Evolutionary conservation across 805 yeast species (phyloP).

Genomic region (Sugiyamaella mastotermitis): DNA sequence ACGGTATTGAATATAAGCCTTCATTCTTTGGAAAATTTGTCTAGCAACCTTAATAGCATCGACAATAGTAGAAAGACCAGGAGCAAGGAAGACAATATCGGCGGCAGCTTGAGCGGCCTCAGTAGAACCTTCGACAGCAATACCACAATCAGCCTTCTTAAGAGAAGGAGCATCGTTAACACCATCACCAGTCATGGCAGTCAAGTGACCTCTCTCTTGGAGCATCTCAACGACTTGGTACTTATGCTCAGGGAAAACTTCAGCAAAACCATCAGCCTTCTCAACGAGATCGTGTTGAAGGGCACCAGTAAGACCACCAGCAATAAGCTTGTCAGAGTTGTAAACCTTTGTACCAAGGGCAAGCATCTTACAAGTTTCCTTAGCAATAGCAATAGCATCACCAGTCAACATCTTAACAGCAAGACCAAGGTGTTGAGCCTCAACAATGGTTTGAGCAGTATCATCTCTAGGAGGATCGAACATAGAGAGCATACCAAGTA

Average conservation of each 20-base stretch:
- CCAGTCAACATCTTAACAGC: conserved; percentile 97
- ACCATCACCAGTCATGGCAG: conserved; percentile 99
- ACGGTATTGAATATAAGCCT: conserved; percentile 96
- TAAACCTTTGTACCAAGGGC: conserved; percentile 94
- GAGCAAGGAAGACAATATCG: conserved; percentile 91
- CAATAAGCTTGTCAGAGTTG: conserved; percentile 94
- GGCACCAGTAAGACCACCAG: conserved; percentile 96
- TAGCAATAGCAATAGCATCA: conserved; percentile 98
- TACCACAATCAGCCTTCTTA: conserved; percentile 94
- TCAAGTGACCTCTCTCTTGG: conserved; percentile 93
- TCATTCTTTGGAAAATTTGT: conserved; percentile 99
- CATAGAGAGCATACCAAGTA: conserved; percentile 96
- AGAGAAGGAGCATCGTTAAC: conserved; percentile 97
- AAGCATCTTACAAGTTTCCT: conserved; percentile 97
- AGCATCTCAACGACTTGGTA: conserved; percentile 92
- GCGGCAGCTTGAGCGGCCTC: conserved; percentile 97
- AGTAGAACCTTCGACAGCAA: conserved; percentile 97
- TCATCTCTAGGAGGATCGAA: conserved; percentile 99
- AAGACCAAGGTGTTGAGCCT: conserved; percentile 88
- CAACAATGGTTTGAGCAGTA: conserved; percentile 90
- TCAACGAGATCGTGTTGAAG: conserved; percentile 96
- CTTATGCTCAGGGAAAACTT: conserved; percentile 97
- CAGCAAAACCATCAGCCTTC: conserved; percentile 98
- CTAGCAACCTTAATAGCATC: conserved; percentile 92
- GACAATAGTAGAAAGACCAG: conserved; percentile 91